Evolutionary conservation across 192 early-diverging fungal species (phyloP).

Genomic region (Coemansia sp.): DNA sequence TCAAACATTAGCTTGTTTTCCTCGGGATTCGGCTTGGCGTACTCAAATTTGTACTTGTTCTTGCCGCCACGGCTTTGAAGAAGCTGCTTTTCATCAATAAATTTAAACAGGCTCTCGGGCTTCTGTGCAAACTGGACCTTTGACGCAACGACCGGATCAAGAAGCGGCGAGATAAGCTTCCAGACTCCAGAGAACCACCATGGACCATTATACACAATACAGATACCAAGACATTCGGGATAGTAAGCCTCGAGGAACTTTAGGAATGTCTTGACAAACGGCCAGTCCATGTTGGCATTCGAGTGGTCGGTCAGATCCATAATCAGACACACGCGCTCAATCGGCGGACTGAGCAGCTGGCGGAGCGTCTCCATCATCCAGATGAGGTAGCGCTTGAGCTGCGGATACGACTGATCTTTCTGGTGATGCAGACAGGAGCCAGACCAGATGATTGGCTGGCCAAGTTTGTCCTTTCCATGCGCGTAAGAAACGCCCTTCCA

Average conservation of each 20-base stretch:
- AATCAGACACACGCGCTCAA: slow-evolving; percentile 67
- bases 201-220: slow-evolving; percentile 85
- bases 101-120: slow-evolving; percentile 63
- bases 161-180: slow-evolving; percentile 78
- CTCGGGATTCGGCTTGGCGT: slow-evolving; percentile 47
- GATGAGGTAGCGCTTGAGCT: slow-evolving; percentile 64
- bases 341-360: slow-evolving; percentile 61
- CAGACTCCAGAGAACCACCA: slow-evolving; percentile 89
- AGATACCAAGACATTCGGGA: slow-evolving; percentile 81
- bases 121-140: slow-evolving; percentile 82
- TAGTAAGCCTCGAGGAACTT: slow-evolving; percentile 86
- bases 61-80: slow-evolving; percentile 66
- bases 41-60: slow-evolving; percentile 59
- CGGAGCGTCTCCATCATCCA: slow-evolving; percentile 75
- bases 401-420: slow-evolving; percentile 60
- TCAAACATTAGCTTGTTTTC: slow-evolving; percentile 61
- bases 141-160: slow-evolving; percentile 87
- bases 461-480: slow-evolving; percentile 55
- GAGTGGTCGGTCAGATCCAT: slow-evolving; percentile 80
- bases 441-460: slow-evolving; percentile 59
- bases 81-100: slow-evolving; percentile 63
- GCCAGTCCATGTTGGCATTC: slow-evolving; percentile 77
- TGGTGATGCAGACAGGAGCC: slow-evolving; percentile 61
- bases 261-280: slow-evolving; percentile 79
- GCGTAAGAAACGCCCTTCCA: slow-evolving; percentile 61